Percentiles rank a stretch among this genome's conserved stretches.
Evolutionary conservation across 495 filamentous ascomycete species (phyloP).

Genomic region (Jackrogersella minutella): DNA sequence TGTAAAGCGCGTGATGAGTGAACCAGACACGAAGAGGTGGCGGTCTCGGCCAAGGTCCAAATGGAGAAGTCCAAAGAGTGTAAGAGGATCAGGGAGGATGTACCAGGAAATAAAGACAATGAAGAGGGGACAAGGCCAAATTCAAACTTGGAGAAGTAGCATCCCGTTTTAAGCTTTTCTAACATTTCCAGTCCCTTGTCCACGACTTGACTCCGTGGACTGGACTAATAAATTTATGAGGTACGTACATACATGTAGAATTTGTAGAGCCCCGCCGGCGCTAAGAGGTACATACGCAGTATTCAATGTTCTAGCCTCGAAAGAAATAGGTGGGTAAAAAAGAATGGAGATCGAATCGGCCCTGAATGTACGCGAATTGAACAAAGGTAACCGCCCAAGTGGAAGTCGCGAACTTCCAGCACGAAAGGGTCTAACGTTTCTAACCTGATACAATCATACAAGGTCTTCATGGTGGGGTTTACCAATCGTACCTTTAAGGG

Average conservation of each 20-base stretch:
- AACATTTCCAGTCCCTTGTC: background rate
- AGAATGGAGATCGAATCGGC: slow-evolving; percentile 18
- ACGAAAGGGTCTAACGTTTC: background rate
- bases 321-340: slow-evolving; percentile 9
- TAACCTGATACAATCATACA: background rate
- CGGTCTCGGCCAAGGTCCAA: slow-evolving; percentile 21
- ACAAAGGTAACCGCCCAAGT: slow-evolving; percentile 9
- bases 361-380: slow-evolving; percentile 11
- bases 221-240: background rate
- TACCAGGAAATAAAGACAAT: slow-evolving; percentile 1
- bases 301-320: slow-evolving; percentile 18
- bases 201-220: background rate
- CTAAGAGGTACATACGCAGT: too few relatives aligned
- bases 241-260: slow-evolving; percentile 4
- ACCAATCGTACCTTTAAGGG: slow-evolving; percentile 29
- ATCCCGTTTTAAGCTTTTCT: slow-evolving; percentile 25
- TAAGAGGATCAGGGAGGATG: slow-evolving; percentile 1
- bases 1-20: slow-evolving; percentile 16
- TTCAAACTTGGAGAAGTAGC: slow-evolving; percentile 23
- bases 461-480: slow-evolving; percentile 8
- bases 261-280: slow-evolving; percentile 10
- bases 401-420: too few relatives aligned
- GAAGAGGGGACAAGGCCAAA: slow-evolving; percentile 3
- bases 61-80: slow-evolving; percentile 8
- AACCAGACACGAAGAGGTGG: slow-evolving; percentile 7